Evolutionary conservation across 495 filamentous ascomycete genomes (phyloP).

Genomic region (Polyplosphaeria fusca): DNA sequence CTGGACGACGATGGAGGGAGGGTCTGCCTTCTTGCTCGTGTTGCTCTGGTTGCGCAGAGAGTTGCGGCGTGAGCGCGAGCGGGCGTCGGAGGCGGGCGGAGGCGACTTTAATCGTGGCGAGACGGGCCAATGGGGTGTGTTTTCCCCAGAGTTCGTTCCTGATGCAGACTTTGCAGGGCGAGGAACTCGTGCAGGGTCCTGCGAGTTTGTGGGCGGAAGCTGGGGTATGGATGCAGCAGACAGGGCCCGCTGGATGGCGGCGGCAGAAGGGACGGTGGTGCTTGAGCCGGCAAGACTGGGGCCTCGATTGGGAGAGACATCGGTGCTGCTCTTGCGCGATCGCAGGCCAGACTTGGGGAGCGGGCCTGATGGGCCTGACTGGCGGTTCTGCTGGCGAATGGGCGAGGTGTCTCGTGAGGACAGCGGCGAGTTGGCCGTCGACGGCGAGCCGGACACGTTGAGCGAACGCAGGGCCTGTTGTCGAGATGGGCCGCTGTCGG

Average conservation of each 20-base stretch:
- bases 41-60: constrained; percentile 42
- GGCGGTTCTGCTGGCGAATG: constrained; percentile 20
- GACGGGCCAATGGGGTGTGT: constrained; percentile 63
- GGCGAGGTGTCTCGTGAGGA: constrained; percentile 42
- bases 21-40: constrained; percentile 26
- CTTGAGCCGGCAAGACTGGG: constrained; percentile 45
- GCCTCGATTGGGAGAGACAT: constrained; percentile 63
- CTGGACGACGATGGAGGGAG: constrained; percentile 52
- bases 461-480: constrained; percentile 27
- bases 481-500: constrained; percentile 16
- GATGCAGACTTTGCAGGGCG: constrained; percentile 58
- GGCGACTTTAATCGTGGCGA: constrained; percentile 67
- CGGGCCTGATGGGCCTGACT: constrained; percentile 6
- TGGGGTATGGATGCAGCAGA: constrained; percentile 60
- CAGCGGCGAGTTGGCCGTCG: constrained; percentile 36
- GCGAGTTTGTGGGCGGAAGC: constrained; percentile 48
- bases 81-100: constrained; percentile 52
- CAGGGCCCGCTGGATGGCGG: constrained; percentile 61
- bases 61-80: constrained; percentile 35
- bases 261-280: constrained; percentile 53
- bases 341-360: constrained; percentile 40
- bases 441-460: constrained; percentile 29
- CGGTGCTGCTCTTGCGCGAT: constrained; percentile 68
- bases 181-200: constrained; percentile 59
- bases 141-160: constrained; percentile 42